Evolutionary conservation across 192 early-diverging fungal species (phyloP), one percentile per base, ranked within the genome.

Genomic region (Backusella australiensis): DNA sequence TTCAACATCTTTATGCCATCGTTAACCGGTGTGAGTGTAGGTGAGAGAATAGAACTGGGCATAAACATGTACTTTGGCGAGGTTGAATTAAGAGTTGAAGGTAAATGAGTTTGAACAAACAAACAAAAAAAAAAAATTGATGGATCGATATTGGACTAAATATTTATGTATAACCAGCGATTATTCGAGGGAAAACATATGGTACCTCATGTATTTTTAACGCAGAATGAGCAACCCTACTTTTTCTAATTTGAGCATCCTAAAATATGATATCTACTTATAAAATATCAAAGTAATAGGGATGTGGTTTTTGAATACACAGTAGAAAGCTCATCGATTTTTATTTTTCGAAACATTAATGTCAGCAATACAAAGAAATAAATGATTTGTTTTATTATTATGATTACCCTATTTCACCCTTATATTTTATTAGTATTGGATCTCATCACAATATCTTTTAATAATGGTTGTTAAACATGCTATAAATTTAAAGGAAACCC

Each of bases 51-150:
- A 17, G 78, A 83, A 39, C 46, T 83, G 36, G 52, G 75, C 32
- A 83, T 83, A 32, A 83, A 83, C 39, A 83, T 83, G 78, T 83
- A 83, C 23, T 83, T 83, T 59, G 82, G 82, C 34, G 82, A 83
- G 39, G 78, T 83, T 1, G 82, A 83, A 75, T 73, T 83, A 49
- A 67, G 75, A 46, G 82, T 83, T 26, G 82, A 83, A 72, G 77
- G 77, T 78, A 78, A 73, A 49, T 1, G 15, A 49, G 46, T n/a
- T 49, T 49, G 19, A 71, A 59, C 8, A 36, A 70, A 39, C 23
- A 71, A 52, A 72, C n/a, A 3, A 7, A 5, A 38, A 7, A 5
- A 32, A 32, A 32, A 32, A 3, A 3, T 23, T 41, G 34, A 65
- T 34, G 63, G 23, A 39, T 23, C 26, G 12, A 23, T 46, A n/a